phyloP scores from a whole-genome alignment of 148 eudicot genomes.

The Rhododendron simsii region DNA sequence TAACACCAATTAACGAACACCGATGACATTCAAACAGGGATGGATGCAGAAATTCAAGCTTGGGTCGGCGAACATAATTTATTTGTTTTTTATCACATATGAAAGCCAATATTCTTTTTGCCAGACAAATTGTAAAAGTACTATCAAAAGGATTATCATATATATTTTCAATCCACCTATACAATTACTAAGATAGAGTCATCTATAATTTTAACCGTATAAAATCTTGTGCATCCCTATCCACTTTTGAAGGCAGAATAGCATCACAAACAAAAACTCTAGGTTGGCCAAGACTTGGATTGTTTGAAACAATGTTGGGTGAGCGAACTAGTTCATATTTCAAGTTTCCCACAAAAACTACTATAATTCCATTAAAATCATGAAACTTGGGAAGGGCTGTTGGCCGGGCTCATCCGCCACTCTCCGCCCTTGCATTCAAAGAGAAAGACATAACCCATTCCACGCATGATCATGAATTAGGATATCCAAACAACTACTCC shows the following conservation, averaged over 20 bases:
- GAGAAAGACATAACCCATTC: neutral
- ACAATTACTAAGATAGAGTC: neutral
- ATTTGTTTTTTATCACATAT: no score
- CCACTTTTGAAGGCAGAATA: neutral
- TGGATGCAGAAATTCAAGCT: no score
- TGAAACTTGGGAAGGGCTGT: neutral
- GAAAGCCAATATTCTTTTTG: neutral
- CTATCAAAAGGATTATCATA: neutral
- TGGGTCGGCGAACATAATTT: no score
- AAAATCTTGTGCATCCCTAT: neutral
- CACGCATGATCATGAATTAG: neutral
- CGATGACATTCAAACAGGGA: neutral
- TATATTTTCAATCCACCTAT: neutral
- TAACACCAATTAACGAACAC: neutral
- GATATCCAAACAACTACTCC: neutral
- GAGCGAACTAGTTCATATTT: neutral
- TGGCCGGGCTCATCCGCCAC: neutral
- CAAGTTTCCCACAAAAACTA: neutral
- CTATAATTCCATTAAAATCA: neutral
- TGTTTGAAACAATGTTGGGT: neutral
- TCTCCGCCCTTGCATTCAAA: neutral
- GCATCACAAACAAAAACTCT: neutral
- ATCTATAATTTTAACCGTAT: no score
- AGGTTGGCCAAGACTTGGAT: neutral
- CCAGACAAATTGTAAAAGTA: neutral